Conservation (phyloP, 495 filamentous ascomycete genomes). For the Geopyxis carbonaria region DNA sequence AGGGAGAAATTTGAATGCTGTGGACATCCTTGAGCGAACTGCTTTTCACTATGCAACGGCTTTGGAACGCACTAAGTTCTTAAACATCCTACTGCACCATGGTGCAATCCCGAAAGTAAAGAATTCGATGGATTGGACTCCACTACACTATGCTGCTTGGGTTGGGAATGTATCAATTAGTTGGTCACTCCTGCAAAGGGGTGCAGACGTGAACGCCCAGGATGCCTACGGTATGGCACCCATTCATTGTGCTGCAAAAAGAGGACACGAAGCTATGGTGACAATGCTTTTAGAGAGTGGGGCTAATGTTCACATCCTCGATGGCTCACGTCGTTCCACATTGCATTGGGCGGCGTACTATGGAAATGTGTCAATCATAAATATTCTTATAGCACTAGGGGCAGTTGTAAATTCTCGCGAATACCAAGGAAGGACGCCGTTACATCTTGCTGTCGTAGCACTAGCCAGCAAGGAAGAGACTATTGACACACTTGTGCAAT, state of each 20-base stretch:
- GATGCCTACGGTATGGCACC: conserved; percentile 4
- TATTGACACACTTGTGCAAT: not conserved
- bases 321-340: not conserved
- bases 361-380: not conserved
- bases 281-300: conserved; percentile 4
- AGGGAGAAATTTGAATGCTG: not conserved
- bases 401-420: not conserved
- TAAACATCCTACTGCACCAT: not conserved
- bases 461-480: not conserved
- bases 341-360: not conserved
- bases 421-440: not conserved
- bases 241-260: conserved; percentile 6
- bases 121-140: not conserved
- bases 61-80: not conserved
- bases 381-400: not conserved
- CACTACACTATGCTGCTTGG: not conserved
- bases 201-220: conserved; percentile 2
- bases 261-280: conserved; percentile 3
- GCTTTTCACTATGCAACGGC: not conserved
- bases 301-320: not conserved
- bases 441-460: conserved; percentile 1
- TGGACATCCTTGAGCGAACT: not conserved
- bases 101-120: not conserved
- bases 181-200: not conserved
- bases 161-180: not conserved